Conservation (phyloP, 148 eudicot species). For the Bassia scoparia region DNA sequence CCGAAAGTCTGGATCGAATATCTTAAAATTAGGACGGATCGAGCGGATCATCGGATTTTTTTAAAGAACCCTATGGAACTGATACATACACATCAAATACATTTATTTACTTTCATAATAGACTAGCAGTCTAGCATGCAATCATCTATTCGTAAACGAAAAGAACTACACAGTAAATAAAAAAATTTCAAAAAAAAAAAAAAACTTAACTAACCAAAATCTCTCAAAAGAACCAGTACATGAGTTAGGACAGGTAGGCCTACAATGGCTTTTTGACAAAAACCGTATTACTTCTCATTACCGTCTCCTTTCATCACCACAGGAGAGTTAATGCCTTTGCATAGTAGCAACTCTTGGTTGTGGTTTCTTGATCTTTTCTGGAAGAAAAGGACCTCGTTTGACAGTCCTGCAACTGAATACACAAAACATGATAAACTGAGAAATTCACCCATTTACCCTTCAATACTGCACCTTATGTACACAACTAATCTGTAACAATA, state of each 20-base stretch:
- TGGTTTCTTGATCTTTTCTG: conserved; percentile 54
- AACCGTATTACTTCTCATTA: background rate
- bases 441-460: background rate
- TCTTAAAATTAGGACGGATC: no score
- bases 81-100: no score
- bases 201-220: background rate
- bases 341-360: conserved; percentile 63
- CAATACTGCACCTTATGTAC: background rate
- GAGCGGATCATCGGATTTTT: no score
- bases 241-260: background rate
- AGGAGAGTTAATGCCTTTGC: conserved; percentile 55
- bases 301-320: background rate
- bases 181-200: no score
- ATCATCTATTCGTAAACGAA: no score
- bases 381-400: conserved; percentile 75
- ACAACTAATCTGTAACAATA: background rate
- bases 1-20: no score
- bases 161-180: no score
- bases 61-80: no score
- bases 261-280: background rate
- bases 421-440: background rate
- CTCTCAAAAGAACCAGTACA: background rate
- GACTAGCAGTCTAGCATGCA: no score
- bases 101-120: no score
- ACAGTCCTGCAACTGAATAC: conserved; percentile 71